Conservation (phyloP, 768 basidiomycete genomes). For the Dacryopinax primogenitus region DNA sequence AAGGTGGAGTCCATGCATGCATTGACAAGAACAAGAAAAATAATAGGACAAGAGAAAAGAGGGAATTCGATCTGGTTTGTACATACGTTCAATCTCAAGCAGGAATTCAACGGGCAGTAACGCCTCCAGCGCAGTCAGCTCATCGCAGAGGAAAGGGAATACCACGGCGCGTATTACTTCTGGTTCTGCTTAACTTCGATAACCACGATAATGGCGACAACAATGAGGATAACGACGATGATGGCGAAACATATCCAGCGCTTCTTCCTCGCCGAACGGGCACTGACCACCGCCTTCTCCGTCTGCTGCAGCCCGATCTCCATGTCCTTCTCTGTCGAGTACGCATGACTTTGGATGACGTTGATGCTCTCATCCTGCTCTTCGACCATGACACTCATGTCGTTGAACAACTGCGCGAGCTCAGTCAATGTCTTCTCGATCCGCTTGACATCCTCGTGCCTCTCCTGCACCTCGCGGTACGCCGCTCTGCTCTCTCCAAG, state of each 20-base stretch:
- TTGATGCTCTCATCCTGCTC: slow-evolving; percentile 69
- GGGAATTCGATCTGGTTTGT: too few species aligned
- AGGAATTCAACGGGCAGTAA: too few species aligned
- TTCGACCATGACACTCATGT: slow-evolving; percentile 66
- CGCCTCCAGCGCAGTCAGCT: too few species aligned
- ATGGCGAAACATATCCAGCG: slow-evolving; percentile 29
- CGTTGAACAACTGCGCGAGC: slow-evolving; percentile 74
- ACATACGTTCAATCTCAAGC: too few species aligned
- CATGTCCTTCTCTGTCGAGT: slow-evolving; percentile 52
- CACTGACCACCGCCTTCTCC: slow-evolving; percentile 31
- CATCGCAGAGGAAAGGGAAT: neutral
- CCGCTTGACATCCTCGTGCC: slow-evolving; percentile 70
- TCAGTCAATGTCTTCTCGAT: slow-evolving; percentile 84
- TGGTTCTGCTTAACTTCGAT: slow-evolving; percentile 10
- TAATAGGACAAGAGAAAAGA: neutral
- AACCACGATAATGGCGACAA: slow-evolving; percentile 12
- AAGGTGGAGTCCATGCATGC: neutral
- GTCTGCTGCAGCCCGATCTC: slow-evolving; percentile 37
- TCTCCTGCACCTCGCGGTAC: slow-evolving; percentile 76
- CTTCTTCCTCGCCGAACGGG: slow-evolving; percentile 33
- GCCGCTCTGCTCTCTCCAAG: slow-evolving; percentile 73
- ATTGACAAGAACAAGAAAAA: neutral
- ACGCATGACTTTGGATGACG: slow-evolving; percentile 49
- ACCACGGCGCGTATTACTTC: neutral
- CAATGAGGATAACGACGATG: slow-evolving; percentile 8